A percentile compares a stretch with the other conserved stretches of the same genome.
phyloP scores from a whole-genome alignment of 257 asterid genomes.

The Lycium ferocissimum region DNA sequence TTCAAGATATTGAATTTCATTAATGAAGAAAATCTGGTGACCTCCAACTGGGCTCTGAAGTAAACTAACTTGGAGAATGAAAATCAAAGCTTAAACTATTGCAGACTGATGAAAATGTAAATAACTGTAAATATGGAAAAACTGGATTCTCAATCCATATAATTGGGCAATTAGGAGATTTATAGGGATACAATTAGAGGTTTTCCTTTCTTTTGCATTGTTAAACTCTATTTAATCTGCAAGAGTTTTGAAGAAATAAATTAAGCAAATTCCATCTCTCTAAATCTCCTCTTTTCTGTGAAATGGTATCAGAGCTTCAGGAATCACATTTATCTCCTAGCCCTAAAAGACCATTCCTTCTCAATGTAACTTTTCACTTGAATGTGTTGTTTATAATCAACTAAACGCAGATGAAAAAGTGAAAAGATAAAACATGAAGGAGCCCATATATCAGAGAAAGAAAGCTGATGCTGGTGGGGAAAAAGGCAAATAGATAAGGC shows the following conservation, averaged over 20 bases:
- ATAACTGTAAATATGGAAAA: not conserved
- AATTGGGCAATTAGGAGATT: not conserved
- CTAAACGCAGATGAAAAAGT: too few relatives aligned
- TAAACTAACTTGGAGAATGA: conserved; percentile 3
- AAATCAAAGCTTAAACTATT: not conserved
- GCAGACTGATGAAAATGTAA: not conserved
- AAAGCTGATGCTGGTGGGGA: not conserved
- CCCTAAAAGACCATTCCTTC: not conserved
- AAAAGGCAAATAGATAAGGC: not conserved
- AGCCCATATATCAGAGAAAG: not conserved
- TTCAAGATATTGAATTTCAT: conserved; percentile 14
- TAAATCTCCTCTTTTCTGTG: not conserved
- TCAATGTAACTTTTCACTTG: too few relatives aligned
- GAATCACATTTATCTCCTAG: not conserved
- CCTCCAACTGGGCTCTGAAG: not conserved
- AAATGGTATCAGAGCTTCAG: not conserved
- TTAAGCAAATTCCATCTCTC: not conserved
- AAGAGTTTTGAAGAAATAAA: conserved; percentile 6
- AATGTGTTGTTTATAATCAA: too few relatives aligned
- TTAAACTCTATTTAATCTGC: not conserved
- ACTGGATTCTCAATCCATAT: not conserved
- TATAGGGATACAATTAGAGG: not conserved
- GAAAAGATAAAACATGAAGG: not conserved
- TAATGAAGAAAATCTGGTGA: not conserved
- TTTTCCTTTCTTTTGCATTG: not conserved